phyloP scores from a whole-genome alignment of 176 grass and related monocot species.

The Puya raimondii region DNA sequence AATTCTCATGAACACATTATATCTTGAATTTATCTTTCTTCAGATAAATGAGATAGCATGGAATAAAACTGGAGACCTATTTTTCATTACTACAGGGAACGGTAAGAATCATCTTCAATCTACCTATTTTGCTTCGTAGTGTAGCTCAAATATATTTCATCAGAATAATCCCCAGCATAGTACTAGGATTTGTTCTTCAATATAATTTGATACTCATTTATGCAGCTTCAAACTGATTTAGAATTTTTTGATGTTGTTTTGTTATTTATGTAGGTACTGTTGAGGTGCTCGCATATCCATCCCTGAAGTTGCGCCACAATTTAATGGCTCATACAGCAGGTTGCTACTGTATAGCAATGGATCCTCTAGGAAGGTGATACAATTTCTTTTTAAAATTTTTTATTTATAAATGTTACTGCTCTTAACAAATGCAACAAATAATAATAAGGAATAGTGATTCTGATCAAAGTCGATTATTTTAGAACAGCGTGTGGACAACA shows the following conservation, averaged over 20 bases:
- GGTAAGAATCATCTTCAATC: constrained; percentile 35
- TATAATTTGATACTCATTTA: not conserved
- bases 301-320: constrained; percentile 52
- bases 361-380: constrained; percentile 83
- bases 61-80: constrained; percentile 98
- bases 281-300: constrained; percentile 78
- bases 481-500: too few relatives aligned
- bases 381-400: not conserved
- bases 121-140: constrained; percentile 11
- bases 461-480: too few relatives aligned
- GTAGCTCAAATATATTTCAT: not conserved
- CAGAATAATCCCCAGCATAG: too few relatives aligned
- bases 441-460: too few relatives aligned
- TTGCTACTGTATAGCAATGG: constrained; percentile 96
- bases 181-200: too few relatives aligned
- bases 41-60: constrained; percentile 99
- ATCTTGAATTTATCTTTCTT: constrained; percentile 23
- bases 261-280: constrained; percentile 55
- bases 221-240: not conserved
- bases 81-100: constrained; percentile 95
- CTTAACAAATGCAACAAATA: not conserved
- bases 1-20: constrained; percentile 2
- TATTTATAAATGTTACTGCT: not conserved
- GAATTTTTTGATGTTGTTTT: not conserved
- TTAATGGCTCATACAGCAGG: constrained; percentile 95